A percentile compares a stretch with the other conserved stretches of the same genome.
Conservation (phyloP, 495 filamentous ascomycete species). For the Hypomontagnella monticulosa region DNA sequence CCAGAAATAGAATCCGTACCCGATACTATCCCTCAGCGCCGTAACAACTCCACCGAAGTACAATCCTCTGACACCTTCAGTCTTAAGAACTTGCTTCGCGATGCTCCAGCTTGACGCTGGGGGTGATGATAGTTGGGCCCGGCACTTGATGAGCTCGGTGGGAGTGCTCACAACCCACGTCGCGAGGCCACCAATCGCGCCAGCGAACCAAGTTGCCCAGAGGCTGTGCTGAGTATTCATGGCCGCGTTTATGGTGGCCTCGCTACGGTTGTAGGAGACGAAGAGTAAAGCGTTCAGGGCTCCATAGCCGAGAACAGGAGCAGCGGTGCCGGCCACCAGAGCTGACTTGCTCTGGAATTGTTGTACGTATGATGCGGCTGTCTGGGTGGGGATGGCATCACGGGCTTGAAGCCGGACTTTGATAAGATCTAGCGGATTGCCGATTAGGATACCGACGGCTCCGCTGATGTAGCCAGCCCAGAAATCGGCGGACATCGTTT, state of each 20-base stretch:
- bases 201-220: constrained; percentile 75
- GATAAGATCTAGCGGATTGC: constrained; percentile 86
- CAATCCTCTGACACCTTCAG: constrained; percentile 73
- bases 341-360: constrained; percentile 48
- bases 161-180: constrained; percentile 84
- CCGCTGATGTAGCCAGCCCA: constrained; percentile 88
- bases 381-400: constrained; percentile 28
- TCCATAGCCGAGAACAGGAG: constrained; percentile 86
- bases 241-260: constrained; percentile 62
- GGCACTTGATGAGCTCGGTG: constrained; percentile 88
- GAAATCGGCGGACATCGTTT: constrained; percentile 80
- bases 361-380: constrained; percentile 35
- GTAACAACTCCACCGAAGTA: constrained; percentile 84
- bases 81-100: constrained; percentile 65
- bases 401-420: constrained; percentile 83
- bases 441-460: constrained; percentile 82
- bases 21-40: constrained; percentile 80
- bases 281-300: constrained; percentile 90
- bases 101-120: constrained; percentile 65
- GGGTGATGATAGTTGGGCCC: constrained; percentile 68
- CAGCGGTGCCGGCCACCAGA: constrained; percentile 69
- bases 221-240: constrained; percentile 54
- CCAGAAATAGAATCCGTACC: constrained; percentile 95
- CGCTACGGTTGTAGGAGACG: constrained; percentile 81
- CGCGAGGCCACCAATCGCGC: constrained; percentile 78